Percentiles rank a stretch among this genome's conserved stretches.
phyloP scores from a whole-genome alignment of 768 basidiomycete genomes.

The Suillus subalutaceus region DNA sequence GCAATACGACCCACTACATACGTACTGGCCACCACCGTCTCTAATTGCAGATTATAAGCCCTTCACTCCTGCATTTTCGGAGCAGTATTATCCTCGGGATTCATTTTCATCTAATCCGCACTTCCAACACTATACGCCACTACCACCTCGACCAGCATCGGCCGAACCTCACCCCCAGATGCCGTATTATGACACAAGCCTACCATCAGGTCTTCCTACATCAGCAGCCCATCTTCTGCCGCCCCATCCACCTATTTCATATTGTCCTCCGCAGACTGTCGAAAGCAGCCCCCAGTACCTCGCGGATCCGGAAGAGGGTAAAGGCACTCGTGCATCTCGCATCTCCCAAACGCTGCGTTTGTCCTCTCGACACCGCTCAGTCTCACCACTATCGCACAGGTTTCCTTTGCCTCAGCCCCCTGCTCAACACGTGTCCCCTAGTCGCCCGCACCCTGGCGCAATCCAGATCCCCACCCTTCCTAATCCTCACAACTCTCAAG shows the following conservation, averaged over 20 bases:
- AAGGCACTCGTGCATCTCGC: constrained; percentile 61
- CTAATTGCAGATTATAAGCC: not conserved
- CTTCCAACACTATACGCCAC: constrained; percentile 38
- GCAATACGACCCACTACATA: not conserved
- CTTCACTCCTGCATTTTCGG: constrained; percentile 1
- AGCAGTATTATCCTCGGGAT: constrained; percentile 2
- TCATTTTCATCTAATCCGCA: constrained; percentile 4
- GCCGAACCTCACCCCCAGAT: constrained; percentile 40
- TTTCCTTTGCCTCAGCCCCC: constrained; percentile 42
- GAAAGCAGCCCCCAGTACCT: constrained; percentile 18
- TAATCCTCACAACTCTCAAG: constrained; percentile 36
- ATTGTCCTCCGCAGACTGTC: constrained; percentile 19
- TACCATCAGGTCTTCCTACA: constrained; percentile 41
- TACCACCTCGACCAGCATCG: constrained; percentile 54
- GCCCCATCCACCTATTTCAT: constrained; percentile 32
- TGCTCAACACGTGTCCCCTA: constrained; percentile 13
- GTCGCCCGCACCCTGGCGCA: constrained; percentile 22
- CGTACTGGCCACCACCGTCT: constrained; percentile 2
- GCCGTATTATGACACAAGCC: constrained; percentile 33
- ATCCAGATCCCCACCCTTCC: constrained; percentile 27
- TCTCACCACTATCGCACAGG: constrained; percentile 63
- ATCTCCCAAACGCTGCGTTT: constrained; percentile 61
- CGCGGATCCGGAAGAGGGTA: constrained; percentile 55
- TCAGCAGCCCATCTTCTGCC: constrained; percentile 30
- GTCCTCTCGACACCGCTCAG: constrained; percentile 59